Conservation (phyloP, 2,329 filamentous ascomycete species). For the Bretziella fagacearum region DNA sequence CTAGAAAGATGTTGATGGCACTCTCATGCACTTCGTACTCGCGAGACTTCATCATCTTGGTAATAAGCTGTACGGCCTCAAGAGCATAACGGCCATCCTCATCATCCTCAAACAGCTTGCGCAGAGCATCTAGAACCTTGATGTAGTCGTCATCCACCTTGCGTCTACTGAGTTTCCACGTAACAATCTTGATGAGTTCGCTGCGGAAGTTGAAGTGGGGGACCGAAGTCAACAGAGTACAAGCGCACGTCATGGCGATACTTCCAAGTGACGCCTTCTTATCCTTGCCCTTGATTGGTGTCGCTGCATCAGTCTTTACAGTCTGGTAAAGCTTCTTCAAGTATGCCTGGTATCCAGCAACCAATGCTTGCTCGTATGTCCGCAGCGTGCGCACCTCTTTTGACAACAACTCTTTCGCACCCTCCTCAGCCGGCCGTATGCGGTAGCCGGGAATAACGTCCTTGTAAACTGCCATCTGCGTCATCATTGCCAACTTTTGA, state of each 20-base stretch:
- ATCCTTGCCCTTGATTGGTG: constrained; percentile 6
- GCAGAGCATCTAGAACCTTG: constrained; percentile 62
- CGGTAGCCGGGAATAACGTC: constrained; percentile 93
- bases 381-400: constrained; percentile 77
- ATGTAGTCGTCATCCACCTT: constrained; percentile 56
- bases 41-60: constrained; percentile 88
- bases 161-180: constrained; percentile 62
- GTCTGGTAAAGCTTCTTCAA: constrained; percentile 56
- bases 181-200: constrained; percentile 73
- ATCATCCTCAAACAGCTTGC: constrained; percentile 69
- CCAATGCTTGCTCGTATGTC: constrained; percentile 71
- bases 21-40: constrained; percentile 71
- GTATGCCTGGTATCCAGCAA: constrained; percentile 72
- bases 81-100: constrained; percentile 79
- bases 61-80: constrained; percentile 67
- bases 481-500: constrained; percentile 69
- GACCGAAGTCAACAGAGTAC: constrained; percentile 60
- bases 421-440: constrained; percentile 65
- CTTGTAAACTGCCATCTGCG: constrained; percentile 81
- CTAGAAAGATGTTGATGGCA: constrained; percentile 79
- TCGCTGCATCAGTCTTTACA: constrained; percentile 37
- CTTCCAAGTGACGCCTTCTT: constrained; percentile 38
- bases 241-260: constrained; percentile 73
- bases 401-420: constrained; percentile 63
- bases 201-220: constrained; percentile 94